These are phyloP conservation scores for Lactifluus echinatus DNA, from an alignment of 768 basidiomycete genomes.

Conservation along the genomic window DNA sequence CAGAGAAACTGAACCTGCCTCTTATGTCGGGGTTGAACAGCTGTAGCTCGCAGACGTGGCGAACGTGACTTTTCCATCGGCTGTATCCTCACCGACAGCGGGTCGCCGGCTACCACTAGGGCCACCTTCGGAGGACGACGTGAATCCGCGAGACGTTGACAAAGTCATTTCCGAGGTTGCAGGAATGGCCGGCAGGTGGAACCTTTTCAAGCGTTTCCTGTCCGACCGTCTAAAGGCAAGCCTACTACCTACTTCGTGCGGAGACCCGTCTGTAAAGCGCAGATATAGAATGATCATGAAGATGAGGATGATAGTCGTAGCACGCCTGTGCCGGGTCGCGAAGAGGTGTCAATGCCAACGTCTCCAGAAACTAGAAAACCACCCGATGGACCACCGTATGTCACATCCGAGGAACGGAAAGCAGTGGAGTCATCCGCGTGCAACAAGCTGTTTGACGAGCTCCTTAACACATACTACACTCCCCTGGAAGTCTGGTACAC, in stretches of 20 bases:
- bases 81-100: slow-evolving; percentile 8
- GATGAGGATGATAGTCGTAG: background rate
- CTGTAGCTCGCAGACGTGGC: slow-evolving; percentile 30
- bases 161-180: slow-evolving; percentile 81
- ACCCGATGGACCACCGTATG: background rate
- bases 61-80: slow-evolving; percentile 24
- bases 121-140: slow-evolving; percentile 39
- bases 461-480: slow-evolving; percentile 69
- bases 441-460: slow-evolving; percentile 50
- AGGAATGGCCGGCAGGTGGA: slow-evolving; percentile 89
- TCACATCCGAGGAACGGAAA: slow-evolving; percentile 15
- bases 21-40: slow-evolving; percentile 3
- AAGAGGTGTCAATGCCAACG: background rate
- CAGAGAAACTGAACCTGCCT: background rate
- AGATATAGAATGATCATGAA: background rate
- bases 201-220: slow-evolving; percentile 81
- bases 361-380: background rate
- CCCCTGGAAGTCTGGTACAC: slow-evolving; percentile 93
- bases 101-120: slow-evolving; percentile 3
- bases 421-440: slow-evolving; percentile 45
- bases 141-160: slow-evolving; percentile 89
- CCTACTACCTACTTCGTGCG: background rate
- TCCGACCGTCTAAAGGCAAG: slow-evolving; percentile 61
- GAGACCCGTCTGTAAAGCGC: background rate
- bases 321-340: background rate